Conservation (phyloP, 106 monocot species). For the Dioscorea alata region DNA sequence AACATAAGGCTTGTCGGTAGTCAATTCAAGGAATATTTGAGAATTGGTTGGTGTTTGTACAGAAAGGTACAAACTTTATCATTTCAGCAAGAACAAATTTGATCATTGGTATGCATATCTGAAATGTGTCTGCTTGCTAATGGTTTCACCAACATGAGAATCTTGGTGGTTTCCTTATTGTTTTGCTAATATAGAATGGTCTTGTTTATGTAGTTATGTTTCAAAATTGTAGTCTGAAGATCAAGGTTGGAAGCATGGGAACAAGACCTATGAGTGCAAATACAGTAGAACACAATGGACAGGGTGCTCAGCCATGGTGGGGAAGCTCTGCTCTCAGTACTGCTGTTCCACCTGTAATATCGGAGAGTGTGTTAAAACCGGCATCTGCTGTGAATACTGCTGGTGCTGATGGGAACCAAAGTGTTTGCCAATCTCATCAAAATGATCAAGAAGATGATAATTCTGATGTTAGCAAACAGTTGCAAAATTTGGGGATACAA, state of each 20-base stretch:
- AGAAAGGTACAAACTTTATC: no score
- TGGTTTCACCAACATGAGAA: no score
- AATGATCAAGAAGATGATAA: background rate
- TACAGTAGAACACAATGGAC: background rate
- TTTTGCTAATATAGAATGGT: no score
- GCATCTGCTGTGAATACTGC: background rate
- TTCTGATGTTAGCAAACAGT: background rate
- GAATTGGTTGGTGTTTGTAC: no score
- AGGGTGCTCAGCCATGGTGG: slow-evolving; percentile 11
- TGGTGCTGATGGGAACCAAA: background rate
- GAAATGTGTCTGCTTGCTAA: background rate
- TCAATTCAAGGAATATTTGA: no score
- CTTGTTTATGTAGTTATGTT: no score
- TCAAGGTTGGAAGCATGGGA: background rate
- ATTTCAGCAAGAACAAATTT: no score
- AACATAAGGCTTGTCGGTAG: no score
- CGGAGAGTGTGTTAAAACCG: background rate
- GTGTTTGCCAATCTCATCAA: background rate
- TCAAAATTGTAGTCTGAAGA: background rate
- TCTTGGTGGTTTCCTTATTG: no score
- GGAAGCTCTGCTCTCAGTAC: slow-evolving; percentile 2
- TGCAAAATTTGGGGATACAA: slow-evolving; percentile 1
- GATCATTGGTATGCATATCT: no score
- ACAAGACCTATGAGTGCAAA: background rate
- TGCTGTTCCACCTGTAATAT: background rate